Conservation (phyloP, 2,329 filamentous ascomycete species). For the Stemphylium lycopersici region DNA sequence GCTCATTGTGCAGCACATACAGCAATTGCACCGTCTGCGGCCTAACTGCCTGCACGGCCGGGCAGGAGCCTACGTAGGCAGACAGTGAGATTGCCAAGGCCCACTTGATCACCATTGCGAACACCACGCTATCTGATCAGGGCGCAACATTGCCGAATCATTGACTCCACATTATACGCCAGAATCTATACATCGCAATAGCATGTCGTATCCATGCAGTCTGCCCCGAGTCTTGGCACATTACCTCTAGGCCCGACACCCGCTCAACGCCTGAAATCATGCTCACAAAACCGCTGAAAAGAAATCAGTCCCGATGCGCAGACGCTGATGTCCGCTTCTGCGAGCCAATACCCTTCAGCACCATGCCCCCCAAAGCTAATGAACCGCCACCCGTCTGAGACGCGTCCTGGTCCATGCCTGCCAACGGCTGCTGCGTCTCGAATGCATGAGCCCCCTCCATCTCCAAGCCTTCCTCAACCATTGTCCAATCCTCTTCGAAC, state of each 20-base stretch:
- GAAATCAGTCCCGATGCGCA: conserved; percentile 26
- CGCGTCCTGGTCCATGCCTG: conserved; percentile 32
- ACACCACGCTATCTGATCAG: not conserved
- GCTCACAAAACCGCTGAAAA: conserved; percentile 3
- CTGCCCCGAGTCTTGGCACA: conserved; percentile 1
- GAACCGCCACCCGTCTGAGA: conserved; percentile 27
- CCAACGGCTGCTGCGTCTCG: conserved; percentile 28
- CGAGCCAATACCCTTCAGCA: conserved; percentile 30
- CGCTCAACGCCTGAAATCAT: conserved; percentile 11
- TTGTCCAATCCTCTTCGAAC: conserved; percentile 88
- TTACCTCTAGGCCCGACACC: conserved; percentile 4
- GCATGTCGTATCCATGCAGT: not conserved
- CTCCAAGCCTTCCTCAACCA: conserved; percentile 69
- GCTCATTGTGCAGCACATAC: not conserved
- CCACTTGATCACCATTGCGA: not conserved
- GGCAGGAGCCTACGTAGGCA: not conserved
- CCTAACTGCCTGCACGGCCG: not conserved
- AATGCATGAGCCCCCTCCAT: conserved; percentile 28
- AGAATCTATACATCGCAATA: not conserved
- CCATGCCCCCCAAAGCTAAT: conserved; percentile 41
- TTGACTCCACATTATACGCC: not conserved
- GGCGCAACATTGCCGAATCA: not conserved
- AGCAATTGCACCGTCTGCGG: not conserved
- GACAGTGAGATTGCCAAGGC: conserved; percentile 2
- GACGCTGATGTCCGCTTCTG: conserved; percentile 29